Base-by-base conservation (phyloP, 2,329 filamentous ascomycete species). In the Epichloe hybrida region DNA sequence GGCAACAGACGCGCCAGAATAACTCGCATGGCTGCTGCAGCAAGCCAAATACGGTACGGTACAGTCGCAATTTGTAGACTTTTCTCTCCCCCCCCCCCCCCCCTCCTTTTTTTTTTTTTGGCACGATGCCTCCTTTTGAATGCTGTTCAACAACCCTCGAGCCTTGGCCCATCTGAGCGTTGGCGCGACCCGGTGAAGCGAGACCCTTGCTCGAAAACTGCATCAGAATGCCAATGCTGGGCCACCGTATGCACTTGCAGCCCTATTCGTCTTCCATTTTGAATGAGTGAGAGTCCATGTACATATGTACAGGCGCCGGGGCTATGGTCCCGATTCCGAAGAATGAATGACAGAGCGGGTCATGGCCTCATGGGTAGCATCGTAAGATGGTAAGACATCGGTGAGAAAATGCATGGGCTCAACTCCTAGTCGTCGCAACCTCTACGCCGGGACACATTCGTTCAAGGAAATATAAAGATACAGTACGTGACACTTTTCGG, bases 331-430 rank as follows among this genome's bases (percentile, higher is more conserved):
- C 17, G 27, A 27, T 40, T 3, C 20, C 39, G 21, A 35, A 31
- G 21, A 37, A 35, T 38, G 21, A 21, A 44, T 12, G 45, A 13
- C 4, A n/a, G 46, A 38, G 9, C 39, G n/a, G 31, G 40, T 51
- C 44, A 40, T 43, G 36, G 37, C 38, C 27, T 51, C 44, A 40
- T 43, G 23, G 37, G 49, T 50, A 37, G 37, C 37, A 50, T 41
- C 21, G 17, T 48, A 42, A 52, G 46, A 50, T 41, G n/a, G 17
- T 48, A 42, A 49, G 46, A 52, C 50, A 52, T 40, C 46, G 50
- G 50, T 49, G 50, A 52, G 41, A 42, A 46, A 35, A 38, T 46
- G 46, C 31, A 52, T 49, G 37, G 37, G 23, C 17, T 21, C 6
- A 36, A 41, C 23, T 15, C 11, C 9, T 15, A 34, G 15, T 48